These are phyloP conservation scores for Davidsoniella virescens DNA, from an alignment of 2,329 filamentous ascomycete species.

Conservation along the genomic window DNA sequence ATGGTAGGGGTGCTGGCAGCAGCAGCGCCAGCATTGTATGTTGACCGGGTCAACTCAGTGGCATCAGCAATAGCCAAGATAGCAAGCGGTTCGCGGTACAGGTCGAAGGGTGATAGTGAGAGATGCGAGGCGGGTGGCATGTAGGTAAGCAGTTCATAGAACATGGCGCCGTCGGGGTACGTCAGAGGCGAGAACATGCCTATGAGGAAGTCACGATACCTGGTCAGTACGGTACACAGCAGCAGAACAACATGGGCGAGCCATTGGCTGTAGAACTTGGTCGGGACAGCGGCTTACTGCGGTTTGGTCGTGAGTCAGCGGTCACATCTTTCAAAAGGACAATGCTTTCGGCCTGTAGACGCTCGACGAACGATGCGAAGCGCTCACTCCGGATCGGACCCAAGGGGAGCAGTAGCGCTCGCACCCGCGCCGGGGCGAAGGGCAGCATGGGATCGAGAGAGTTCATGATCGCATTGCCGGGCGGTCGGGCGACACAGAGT, in stretches of 20 bases:
- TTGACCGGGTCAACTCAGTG: conserved; percentile 41
- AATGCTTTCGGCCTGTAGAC: conserved; percentile 63
- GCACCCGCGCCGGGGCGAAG: conserved; percentile 78
- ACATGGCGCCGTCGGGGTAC: conserved; percentile 69
- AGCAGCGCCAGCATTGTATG: conserved; percentile 30
- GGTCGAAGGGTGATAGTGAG: conserved; percentile 72
- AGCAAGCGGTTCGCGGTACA: conserved; percentile 69
- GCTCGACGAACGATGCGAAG: conserved; percentile 63
- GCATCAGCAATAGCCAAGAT: conserved; percentile 79
- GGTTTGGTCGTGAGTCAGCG: conserved; percentile 67
- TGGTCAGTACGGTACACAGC: neutral
- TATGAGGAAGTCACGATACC: conserved; percentile 22
- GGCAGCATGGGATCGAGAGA: conserved; percentile 70
- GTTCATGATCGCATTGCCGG: conserved; percentile 50
- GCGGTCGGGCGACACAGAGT: neutral
- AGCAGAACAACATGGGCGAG: neutral
- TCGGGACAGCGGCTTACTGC: conserved; percentile 42
- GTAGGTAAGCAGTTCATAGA: conserved; percentile 76
- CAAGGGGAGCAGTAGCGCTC: conserved; percentile 71
- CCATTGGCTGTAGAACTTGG: neutral
- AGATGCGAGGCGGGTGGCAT: conserved; percentile 65
- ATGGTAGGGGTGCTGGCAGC: conserved; percentile 2
- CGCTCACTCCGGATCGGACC: conserved; percentile 70
- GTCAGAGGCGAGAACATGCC: conserved; percentile 88
- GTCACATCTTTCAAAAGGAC: conserved; percentile 75